Evolutionary conservation across 176 grass and related monocot species (phyloP).

Genomic region (Avena atlantica): DNA sequence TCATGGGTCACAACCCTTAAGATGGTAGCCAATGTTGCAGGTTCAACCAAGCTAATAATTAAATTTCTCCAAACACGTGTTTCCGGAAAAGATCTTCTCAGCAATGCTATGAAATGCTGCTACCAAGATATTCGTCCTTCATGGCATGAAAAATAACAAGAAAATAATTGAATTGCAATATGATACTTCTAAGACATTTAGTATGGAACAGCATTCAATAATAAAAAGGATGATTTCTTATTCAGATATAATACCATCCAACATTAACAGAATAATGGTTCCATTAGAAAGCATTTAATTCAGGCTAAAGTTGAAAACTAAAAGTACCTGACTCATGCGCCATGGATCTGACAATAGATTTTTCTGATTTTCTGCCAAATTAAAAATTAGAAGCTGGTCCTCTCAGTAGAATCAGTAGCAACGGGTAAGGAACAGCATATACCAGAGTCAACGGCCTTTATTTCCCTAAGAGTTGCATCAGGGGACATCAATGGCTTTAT

Average conservation of each 20-base stretch:
- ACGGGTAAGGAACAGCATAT: conserved; percentile 37
- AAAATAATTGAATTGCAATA: conserved; percentile 20
- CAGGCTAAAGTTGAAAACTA: conserved; percentile 30
- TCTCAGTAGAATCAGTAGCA: conserved; percentile 9
- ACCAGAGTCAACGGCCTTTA: conserved; percentile 99
- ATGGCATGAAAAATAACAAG: conserved; percentile 13
- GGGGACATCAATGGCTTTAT: conserved; percentile 94
- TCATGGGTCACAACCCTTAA: not conserved
- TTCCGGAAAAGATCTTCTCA: not conserved
- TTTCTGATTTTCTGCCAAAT: conserved; percentile 84
- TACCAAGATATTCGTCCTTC: conserved; percentile 2
- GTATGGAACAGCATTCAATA: not conserved
- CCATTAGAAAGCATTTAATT: conserved; percentile 36
- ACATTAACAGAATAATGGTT: conserved; percentile 19
- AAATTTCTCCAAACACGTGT: not conserved
- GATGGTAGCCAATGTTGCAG: not conserved
- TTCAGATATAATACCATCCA: conserved; percentile 7
- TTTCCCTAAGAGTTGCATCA: conserved; percentile 93
- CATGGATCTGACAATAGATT: conserved; percentile 82
- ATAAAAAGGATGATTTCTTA: not conserved
- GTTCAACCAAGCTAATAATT: conserved; percentile 28
- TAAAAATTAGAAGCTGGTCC: conserved; percentile 26
- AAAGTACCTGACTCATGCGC: conserved; percentile 88
- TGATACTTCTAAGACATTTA: conserved; percentile 6
- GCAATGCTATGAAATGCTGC: conserved; percentile 6